Conservation (phyloP, 768 basidiomycete genomes). For the Coprinellus micaceus region DNA sequence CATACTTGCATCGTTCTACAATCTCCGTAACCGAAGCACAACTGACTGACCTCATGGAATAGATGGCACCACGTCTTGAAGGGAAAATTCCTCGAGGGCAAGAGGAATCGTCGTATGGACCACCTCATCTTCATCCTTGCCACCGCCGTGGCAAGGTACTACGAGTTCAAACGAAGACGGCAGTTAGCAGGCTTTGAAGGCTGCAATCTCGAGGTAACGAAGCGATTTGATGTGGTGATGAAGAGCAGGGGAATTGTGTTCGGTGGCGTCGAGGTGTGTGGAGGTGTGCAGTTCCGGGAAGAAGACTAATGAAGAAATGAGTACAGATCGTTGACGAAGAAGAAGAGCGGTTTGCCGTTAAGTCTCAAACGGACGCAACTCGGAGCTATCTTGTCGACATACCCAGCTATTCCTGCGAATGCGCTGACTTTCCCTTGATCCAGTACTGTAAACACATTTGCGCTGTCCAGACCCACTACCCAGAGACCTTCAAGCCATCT, state of each 20-base stretch:
- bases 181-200: slow-evolving; percentile 20
- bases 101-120: slow-evolving; percentile 17
- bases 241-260: too few relatives aligned
- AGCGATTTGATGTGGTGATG: neutral
- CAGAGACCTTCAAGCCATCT: neutral
- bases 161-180: slow-evolving; percentile 7
- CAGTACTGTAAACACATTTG: slow-evolving; percentile 18
- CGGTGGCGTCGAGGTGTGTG: too few relatives aligned
- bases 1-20: too few relatives aligned
- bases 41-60: too few relatives aligned
- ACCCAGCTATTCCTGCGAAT: slow-evolving; percentile 4
- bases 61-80: slow-evolving; percentile 25
- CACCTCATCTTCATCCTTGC: slow-evolving; percentile 15
- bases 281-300: too few relatives aligned
- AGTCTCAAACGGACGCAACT: neutral
- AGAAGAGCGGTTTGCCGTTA: neutral
- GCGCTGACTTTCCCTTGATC: slow-evolving; percentile 7
- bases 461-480: slow-evolving; percentile 13
- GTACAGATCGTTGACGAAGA: neutral
- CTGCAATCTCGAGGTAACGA: neutral
- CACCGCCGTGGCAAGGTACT: slow-evolving; percentile 10
- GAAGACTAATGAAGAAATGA: neutral
- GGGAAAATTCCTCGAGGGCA: slow-evolving; percentile 19
- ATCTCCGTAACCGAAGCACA: too few relatives aligned
- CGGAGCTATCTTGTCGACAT: slow-evolving; percentile 9